phyloP scores from a whole-genome alignment of 179 eudicot genomes.

The Pouteria campechiana region DNA sequence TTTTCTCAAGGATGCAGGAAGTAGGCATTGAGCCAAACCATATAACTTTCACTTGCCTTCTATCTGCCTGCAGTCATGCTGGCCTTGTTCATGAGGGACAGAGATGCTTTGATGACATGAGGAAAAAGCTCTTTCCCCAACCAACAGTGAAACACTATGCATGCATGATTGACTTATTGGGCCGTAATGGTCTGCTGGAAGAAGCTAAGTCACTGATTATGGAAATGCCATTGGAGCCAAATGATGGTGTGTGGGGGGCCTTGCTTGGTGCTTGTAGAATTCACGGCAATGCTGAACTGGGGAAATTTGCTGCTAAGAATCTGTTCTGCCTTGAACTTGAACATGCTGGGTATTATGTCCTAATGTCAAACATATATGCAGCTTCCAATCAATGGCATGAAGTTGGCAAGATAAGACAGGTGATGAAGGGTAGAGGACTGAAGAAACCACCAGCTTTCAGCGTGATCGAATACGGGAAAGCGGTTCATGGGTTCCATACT shows the following conservation, averaged over 20 bases:
- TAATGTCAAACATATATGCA: constrained; percentile 17
- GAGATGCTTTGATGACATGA: constrained; percentile 10
- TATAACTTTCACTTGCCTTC: constrained; percentile 15
- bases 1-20: constrained; percentile 3
- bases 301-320: constrained; percentile 14
- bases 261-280: constrained; percentile 19
- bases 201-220: constrained; percentile 16
- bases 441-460: constrained; percentile 17
- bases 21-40: constrained; percentile 11
- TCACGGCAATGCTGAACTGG: constrained; percentile 8
- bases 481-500: constrained; percentile 14
- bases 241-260: constrained; percentile 20
- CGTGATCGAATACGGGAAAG: constrained; percentile 11
- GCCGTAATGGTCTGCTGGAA: constrained; percentile 13
- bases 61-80: constrained; percentile 19
- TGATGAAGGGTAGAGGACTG: constrained; percentile 11
- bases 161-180: constrained; percentile 21
- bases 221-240: constrained; percentile 9
- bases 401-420: constrained; percentile 16
- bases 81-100: constrained; percentile 13
- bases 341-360: constrained; percentile 16
- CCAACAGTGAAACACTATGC: constrained; percentile 14
- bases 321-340: constrained; percentile 14
- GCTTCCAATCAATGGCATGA: constrained; percentile 11
- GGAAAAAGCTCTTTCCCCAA: constrained; percentile 5